Conservation (phyloP, 2,329 filamentous ascomycete genomes). For the Chaetomium globosum region DNA sequence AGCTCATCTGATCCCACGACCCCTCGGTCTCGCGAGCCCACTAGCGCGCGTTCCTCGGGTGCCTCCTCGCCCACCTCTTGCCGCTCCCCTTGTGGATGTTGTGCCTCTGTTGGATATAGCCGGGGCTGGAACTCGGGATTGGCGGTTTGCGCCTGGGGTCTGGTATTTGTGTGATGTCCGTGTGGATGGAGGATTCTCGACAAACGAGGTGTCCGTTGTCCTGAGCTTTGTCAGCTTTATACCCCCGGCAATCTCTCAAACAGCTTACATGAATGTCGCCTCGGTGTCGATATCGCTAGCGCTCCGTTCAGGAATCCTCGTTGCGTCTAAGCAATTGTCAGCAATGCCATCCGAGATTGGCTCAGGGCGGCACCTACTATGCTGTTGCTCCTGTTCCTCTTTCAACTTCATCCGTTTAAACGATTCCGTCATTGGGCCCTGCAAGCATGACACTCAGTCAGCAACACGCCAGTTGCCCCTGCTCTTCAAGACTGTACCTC, state of each 20-base stretch:
- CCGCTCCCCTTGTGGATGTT: constrained; percentile 41
- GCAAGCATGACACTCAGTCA: constrained; percentile 7
- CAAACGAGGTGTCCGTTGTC: constrained; percentile 88
- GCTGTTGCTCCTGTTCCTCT: constrained; percentile 48
- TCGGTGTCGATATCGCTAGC: constrained; percentile 59
- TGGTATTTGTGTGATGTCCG: constrained; percentile 53
- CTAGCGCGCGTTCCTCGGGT: constrained; percentile 46
- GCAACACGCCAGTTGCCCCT: not conserved
- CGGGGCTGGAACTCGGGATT: constrained; percentile 53
- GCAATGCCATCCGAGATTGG: not conserved
- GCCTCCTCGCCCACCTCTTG: constrained; percentile 45
- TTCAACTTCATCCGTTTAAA: constrained; percentile 69
- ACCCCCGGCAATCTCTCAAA: no score
- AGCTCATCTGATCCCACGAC: constrained; percentile 28
- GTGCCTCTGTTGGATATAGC: constrained; percentile 40
- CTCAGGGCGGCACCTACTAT: not conserved
- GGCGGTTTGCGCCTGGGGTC: constrained; percentile 49
- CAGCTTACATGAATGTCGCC: constrained; percentile 77
- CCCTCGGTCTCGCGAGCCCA: constrained; percentile 37
- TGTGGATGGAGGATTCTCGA: constrained; percentile 74
- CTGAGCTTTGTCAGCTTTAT: constrained; percentile 48
- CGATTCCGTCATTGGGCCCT: constrained; percentile 83
- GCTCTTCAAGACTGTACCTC: constrained; percentile 60
- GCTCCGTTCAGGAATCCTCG: constrained; percentile 38
- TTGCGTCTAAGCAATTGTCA: constrained; percentile 18